Base-by-base conservation (phyloP, 1,284 basidiomycete species). In the Xerocomus amazonicus region DNA sequence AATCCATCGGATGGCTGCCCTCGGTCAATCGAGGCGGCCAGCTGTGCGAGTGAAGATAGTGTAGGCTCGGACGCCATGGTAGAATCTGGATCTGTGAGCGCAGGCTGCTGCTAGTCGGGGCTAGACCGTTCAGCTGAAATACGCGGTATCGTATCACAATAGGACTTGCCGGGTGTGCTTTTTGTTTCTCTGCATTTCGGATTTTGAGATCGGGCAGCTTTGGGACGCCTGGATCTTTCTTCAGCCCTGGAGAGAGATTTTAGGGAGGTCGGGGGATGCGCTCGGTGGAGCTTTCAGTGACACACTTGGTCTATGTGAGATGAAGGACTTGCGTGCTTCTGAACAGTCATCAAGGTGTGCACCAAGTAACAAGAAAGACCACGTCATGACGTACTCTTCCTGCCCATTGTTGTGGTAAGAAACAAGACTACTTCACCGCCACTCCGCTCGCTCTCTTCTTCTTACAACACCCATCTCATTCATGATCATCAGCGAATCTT, bases 161-260 rank as follows among this genome's bases (percentile, higher is more conserved):
- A 28, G 2, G 33, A 62, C 68, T 55, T 56, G 74, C 70, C 17
- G 63, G 56, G 46, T 70, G 68, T 13, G 70, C 64, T 51, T 72
- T 72, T 53, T 75, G 74, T 60, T 79, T 82, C 36, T 75, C 76
- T 47, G 75, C 75, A 73, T 81, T 78, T 52, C 78, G 73, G 45
- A 78, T 68, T 70, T 83, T 87, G 47, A 89, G 68, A 70, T 80
- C 75, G 12, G 85, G 86, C 0, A 92, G 75, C 59, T 83, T 82
- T 4, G 90, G 90, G 1, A 93, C 73, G 14, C 89, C 90, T 38
- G 87, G 86, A 65, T 92, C 90, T 62, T 90, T 91, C 70, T 87
- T 90, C 31, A 90, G 71, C 61, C 86, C 88, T 90, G 26, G 50
- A 0, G 45, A 40, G 45, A 41, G 42, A 33, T 31, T 43, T 17